Base-by-base conservation (phyloP, 768 basidiomycete species). In the Holtermannia corniformis region DNA sequence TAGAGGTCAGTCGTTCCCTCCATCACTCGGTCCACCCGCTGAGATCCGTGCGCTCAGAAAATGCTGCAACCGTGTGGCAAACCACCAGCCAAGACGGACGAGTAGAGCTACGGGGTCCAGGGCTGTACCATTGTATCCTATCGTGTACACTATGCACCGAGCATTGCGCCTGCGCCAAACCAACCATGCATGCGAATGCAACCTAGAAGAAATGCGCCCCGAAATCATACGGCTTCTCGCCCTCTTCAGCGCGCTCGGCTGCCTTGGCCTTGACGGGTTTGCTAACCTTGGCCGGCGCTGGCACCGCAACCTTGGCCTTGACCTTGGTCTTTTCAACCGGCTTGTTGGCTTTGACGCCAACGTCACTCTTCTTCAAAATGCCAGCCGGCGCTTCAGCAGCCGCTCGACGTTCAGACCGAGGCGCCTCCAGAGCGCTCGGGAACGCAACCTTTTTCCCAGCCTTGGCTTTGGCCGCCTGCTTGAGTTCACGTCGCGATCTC, bases 21-120 rank as follows among this genome's bases (percentile, higher is more conserved):
- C 41, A 27, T 44, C 47, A 47, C 23, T 19, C 28, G n/a, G 41
- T 41, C 19, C 10, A 37, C 10, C 32, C 16, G 32, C 7, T 16
- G 7, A 16, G 32, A 37, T 7, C 32, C 7, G 32, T 26, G 12
- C 10, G 4, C 19, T 25, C 65, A 93, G 90, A 80, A 85, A 50
- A 92, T 92, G 89, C 79, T 95, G 16, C 89, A 92, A 68, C 91
- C 91, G 16, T 93, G 90, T 65, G 91, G 90, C 0, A 88, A 87
- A 26, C 89, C 89, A 20, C 89, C 89, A 4, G 80, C 79, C 41
- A 92, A 92, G 74, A 87, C 90, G 52, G 90, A 93, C 49, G 75
- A 76, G 28, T 76, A 69, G 54, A 22, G 14, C 5, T 3, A 47
- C 7, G 24, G 23, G 16, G 21, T 51, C 22, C 37, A 25, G 23